Conservation (phyloP, 768 basidiomycete genomes). For the Mycena crocata region DNA sequence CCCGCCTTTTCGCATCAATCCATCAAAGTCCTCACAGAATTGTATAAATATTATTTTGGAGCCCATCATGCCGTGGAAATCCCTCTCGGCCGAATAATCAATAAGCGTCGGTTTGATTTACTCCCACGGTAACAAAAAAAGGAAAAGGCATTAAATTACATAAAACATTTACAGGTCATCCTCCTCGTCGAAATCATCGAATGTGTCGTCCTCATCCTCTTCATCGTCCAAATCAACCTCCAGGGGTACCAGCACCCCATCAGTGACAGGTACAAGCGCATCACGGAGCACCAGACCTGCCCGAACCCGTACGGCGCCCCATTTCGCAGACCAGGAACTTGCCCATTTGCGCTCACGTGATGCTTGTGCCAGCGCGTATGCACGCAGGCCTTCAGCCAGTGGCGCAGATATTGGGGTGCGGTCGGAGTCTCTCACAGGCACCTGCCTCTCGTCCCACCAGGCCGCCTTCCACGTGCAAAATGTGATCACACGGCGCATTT, state of each 20-base stretch:
- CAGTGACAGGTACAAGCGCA: neutral
- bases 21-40: no score
- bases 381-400: conserved; percentile 1
- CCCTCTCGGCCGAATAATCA: no score
- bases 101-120: no score
- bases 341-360: no score
- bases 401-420: neutral
- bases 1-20: no score
- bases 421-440: neutral
- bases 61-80: no score
- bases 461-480: conserved; percentile 30
- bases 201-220: conserved; percentile 6
- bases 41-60: no score
- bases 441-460: conserved; percentile 22
- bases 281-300: neutral
- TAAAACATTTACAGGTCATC: no score
- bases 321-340: neutral
- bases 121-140: no score
- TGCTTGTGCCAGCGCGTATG: conserved; percentile 2
- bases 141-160: no score
- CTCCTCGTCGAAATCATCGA: no score
- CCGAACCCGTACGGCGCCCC: neutral
- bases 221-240: conserved; percentile 9
- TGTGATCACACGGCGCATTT: conserved; percentile 39
- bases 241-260: neutral